Conservation (phyloP, 1,139 yeast species). For the Blastobotrys elegans region DNA sequence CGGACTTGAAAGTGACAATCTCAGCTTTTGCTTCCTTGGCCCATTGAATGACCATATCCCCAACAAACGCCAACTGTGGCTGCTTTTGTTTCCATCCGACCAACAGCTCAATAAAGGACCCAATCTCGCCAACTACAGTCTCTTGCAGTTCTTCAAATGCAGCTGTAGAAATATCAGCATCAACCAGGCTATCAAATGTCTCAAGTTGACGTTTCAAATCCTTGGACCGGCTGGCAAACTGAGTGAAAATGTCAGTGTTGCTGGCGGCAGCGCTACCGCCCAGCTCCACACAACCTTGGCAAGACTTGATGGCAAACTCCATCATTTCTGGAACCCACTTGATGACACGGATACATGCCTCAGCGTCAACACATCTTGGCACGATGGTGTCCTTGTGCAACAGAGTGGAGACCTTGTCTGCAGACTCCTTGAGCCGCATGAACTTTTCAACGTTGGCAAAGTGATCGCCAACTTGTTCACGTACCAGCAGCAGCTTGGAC, state of each 20-base stretch:
- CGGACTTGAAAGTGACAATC: not conserved
- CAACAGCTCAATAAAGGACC: not conserved
- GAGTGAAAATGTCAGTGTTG: not conserved
- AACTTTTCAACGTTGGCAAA: not conserved
- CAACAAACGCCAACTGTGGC: conserved; percentile 4
- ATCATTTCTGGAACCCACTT: conserved; percentile 12
- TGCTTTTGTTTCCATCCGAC: not conserved
- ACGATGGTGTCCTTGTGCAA: conserved; percentile 1
- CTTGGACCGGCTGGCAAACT: conserved; percentile 7
- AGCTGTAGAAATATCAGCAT: conserved; percentile 26
- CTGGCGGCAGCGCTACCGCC: not conserved
- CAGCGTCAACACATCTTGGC: not conserved
- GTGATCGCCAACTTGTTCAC: conserved; percentile 1
- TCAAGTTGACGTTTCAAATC: conserved; percentile 11
- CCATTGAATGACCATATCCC: conserved; percentile 10
- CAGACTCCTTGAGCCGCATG: not conserved
- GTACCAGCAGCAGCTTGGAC: conserved; percentile 34
- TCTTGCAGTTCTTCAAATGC: not conserved
- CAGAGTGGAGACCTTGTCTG: not conserved
- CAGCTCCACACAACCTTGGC: not conserved
- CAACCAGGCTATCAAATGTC: conserved; percentile 8
- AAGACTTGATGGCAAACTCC: conserved; percentile 5
- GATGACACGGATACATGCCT: not conserved
- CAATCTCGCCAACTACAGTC: not conserved
- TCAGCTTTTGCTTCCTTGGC: not conserved